Percentiles rank a stretch among this genome's conserved stretches.
These are phyloP conservation scores for Apiospora kogelbergensis DNA, from an alignment of 2,329 filamentous ascomycete genomes.

Conservation along the genomic window DNA sequence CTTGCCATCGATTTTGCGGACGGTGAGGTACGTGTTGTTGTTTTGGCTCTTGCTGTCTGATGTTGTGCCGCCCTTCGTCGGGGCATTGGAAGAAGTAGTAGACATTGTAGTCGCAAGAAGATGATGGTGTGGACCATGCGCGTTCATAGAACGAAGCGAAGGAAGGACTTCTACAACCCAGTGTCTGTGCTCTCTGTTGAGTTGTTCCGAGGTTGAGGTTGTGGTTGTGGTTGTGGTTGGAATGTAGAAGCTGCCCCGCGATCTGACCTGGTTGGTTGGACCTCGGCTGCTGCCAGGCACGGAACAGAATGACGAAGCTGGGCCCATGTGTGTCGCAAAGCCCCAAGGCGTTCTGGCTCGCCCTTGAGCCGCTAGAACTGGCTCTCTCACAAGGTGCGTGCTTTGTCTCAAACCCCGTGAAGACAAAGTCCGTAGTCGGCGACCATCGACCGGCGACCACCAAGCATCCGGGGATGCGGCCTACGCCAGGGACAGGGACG, in stretches of 20 bases:
- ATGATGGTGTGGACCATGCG: background rate
- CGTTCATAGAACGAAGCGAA: too few relatives aligned
- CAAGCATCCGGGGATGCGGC: too few relatives aligned
- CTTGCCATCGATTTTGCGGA: slow-evolving; percentile 74
- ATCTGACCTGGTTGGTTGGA: background rate
- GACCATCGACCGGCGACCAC: too few relatives aligned
- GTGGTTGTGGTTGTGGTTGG: too few relatives aligned
- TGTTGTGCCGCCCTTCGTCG: background rate
- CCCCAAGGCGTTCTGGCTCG: too few relatives aligned
- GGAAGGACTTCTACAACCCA: too few relatives aligned
- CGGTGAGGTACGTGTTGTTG: slow-evolving; percentile 48
- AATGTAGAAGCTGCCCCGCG: background rate
- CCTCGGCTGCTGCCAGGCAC: background rate
- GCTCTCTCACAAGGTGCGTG: background rate
- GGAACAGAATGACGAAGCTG: too few relatives aligned
- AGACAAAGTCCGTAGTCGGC: too few relatives aligned
- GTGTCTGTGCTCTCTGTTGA: too few relatives aligned
- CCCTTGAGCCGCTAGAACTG: background rate
- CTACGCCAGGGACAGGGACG: too few relatives aligned
- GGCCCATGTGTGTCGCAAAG: too few relatives aligned
- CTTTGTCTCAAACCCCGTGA: background rate
- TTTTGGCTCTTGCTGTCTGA: background rate
- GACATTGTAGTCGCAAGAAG: background rate
- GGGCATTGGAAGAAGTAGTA: background rate
- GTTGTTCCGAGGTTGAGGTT: too few relatives aligned